These are phyloP conservation scores for Fusarium mangiferae DNA, from an alignment of 2,329 filamentous ascomycete species.

Conservation along the genomic window DNA sequence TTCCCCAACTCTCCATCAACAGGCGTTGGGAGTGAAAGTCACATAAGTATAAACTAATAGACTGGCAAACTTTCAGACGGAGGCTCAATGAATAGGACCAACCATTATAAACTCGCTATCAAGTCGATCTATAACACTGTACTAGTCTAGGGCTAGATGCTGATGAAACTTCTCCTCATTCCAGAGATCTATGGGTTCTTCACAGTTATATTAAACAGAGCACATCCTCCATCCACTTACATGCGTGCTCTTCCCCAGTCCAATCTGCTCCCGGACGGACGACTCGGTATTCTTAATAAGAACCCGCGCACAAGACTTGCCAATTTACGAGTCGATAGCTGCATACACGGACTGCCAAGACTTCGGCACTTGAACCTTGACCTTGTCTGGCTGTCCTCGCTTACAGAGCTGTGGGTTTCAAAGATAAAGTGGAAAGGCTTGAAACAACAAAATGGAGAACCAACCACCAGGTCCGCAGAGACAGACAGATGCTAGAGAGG, in stretches of 20 bases:
- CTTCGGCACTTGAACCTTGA: constrained; percentile 17
- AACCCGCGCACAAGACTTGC: background rate
- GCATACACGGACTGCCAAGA: constrained; percentile 9
- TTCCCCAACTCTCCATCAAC: background rate
- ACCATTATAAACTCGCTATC: background rate
- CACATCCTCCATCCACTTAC: constrained; percentile 3
- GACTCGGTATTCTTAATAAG: constrained; percentile 2
- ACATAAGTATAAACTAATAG: no score
- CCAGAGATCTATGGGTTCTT: background rate
- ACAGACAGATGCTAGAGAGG: background rate
- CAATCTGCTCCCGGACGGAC: background rate
- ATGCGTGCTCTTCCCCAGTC: background rate
- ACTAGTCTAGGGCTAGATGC: background rate
- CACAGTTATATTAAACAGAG: background rate
- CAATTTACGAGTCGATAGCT: background rate
- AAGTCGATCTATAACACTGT: background rate
- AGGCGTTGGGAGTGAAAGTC: background rate
- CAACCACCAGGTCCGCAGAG: constrained; percentile 16
- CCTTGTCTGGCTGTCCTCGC: constrained; percentile 21
- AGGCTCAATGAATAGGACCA: background rate
- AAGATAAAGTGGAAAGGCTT: constrained; percentile 11
- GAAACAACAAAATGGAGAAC: constrained; percentile 31
- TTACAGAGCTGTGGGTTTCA: constrained; percentile 34
- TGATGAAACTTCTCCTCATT: background rate
- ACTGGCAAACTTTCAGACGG: background rate